These are phyloP conservation scores for Coniochaeta pulveracea DNA, from an alignment of 2,329 filamentous ascomycete genomes.

Conservation along the genomic window DNA sequence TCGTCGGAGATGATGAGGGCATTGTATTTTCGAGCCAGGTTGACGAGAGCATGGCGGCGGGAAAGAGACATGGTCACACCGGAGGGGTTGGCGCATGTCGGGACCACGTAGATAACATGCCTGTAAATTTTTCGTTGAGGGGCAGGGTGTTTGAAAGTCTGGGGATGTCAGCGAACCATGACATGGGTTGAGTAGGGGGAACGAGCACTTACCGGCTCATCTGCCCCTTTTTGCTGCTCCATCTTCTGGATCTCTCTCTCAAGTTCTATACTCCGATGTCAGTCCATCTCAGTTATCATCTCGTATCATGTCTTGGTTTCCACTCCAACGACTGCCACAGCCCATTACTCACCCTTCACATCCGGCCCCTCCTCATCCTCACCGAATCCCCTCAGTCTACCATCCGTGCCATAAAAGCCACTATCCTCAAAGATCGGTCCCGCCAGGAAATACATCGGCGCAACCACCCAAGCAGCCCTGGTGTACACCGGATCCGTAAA, in stretches of 20 bases:
- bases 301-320: too few relatives aligned
- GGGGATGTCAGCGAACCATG: neutral
- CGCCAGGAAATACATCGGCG: slow-evolving; percentile 75
- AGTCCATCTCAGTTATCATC: neutral
- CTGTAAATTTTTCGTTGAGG: slow-evolving; percentile 68
- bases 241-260: slow-evolving; percentile 1
- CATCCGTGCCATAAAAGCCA: slow-evolving; percentile 43
- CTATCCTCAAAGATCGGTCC: slow-evolving; percentile 78
- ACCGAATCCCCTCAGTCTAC: slow-evolving; percentile 55
- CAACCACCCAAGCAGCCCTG: slow-evolving; percentile 65
- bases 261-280: neutral
- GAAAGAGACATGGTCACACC: slow-evolving; percentile 67
- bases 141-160: slow-evolving; percentile 41
- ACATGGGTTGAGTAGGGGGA: slow-evolving; percentile 5
- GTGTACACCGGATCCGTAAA: slow-evolving; percentile 74
- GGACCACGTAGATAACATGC: slow-evolving; percentile 80
- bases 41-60: slow-evolving; percentile 57
- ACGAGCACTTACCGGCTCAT: slow-evolving; percentile 7
- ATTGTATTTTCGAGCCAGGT: slow-evolving; percentile 67
- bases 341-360: slow-evolving; percentile 36
- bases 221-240: slow-evolving; percentile 1
- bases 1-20: slow-evolving; percentile 82
- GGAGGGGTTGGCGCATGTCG: slow-evolving; percentile 82
- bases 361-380: slow-evolving; percentile 74
- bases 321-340: slow-evolving; percentile 27